Percentiles rank a stretch among this genome's conserved stretches.
These are phyloP conservation scores for Akanthomyces uredinophilus DNA, from an alignment of 2,329 filamentous ascomycete species.

Conservation along the genomic window DNA sequence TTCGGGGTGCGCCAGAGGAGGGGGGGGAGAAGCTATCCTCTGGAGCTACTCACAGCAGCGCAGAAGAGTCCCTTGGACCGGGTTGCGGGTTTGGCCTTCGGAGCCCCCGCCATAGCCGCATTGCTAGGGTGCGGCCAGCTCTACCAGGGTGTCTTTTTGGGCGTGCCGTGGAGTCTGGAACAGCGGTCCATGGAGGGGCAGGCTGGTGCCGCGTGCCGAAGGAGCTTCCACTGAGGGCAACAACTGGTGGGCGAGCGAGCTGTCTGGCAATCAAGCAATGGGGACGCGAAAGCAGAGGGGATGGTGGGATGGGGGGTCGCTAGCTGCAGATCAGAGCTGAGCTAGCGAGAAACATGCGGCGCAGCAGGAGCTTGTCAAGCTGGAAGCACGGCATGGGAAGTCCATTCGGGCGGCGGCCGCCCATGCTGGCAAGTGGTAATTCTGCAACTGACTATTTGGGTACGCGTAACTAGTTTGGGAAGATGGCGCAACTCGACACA, in stretches of 20 bases:
- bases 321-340: slow-evolving; percentile 11
- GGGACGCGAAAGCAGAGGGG: no score
- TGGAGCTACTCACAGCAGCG: no score
- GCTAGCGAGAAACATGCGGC: background rate
- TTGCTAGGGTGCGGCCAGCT: background rate
- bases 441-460: no score
- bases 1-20: background rate
- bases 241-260: no score
- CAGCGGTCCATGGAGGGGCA: background rate
- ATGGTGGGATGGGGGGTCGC: background rate
- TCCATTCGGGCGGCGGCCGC: background rate
- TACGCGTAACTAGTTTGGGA: no score
- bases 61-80: background rate
- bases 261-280: no score
- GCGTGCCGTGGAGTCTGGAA: no score
- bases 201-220: background rate
- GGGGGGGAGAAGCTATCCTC: background rate
- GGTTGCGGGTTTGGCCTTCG: no score
- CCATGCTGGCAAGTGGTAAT: background rate
- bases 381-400: background rate
- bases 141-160: background rate
- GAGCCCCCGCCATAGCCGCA: background rate
- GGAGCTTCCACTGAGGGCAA: background rate
- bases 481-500: no score
- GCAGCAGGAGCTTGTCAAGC: slow-evolving; percentile 2